These are phyloP conservation scores for Lentithecium fluviatile DNA, from an alignment of 495 filamentous ascomycete genomes.

Conservation along the genomic window DNA sequence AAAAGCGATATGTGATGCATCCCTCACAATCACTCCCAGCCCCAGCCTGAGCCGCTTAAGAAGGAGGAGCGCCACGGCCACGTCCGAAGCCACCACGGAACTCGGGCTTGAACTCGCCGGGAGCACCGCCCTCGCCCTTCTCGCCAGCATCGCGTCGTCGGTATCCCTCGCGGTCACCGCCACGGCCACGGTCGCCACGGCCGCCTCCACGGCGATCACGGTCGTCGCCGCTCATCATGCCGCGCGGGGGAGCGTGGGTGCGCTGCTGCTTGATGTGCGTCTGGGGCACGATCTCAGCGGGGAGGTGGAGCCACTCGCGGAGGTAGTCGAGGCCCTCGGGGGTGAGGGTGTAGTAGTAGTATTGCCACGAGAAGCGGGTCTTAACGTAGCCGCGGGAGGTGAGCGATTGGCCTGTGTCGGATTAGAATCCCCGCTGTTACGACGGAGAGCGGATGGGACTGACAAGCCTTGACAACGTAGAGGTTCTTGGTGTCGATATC, in stretches of 20 bases:
- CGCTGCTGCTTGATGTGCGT: constrained; percentile 99
- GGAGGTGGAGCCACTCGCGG: constrained; percentile 99
- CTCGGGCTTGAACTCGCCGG: constrained; percentile 89
- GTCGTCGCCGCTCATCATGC: constrained; percentile 96
- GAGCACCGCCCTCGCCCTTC: constrained; percentile 92
- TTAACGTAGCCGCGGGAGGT: constrained; percentile 97
- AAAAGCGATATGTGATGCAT: neutral
- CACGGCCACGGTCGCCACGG: constrained; percentile 66
- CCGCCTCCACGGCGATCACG: constrained; percentile 72
- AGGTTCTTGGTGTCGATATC: constrained; percentile 99
- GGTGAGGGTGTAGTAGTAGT: constrained; percentile 99
- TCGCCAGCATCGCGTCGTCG: constrained; percentile 81
- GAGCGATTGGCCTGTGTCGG: constrained; percentile 68
- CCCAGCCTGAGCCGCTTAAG: constrained; percentile 41
- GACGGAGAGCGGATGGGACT: neutral
- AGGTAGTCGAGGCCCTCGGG: constrained; percentile 99
- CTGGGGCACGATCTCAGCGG: constrained; percentile 97
- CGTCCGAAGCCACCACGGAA: constrained; percentile 60
- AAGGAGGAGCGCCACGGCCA: constrained; percentile 59
- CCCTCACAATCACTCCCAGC: neutral
- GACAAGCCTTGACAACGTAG: constrained; percentile 88
- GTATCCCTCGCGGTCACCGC: constrained; percentile 71
- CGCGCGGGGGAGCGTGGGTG: constrained; percentile 94
- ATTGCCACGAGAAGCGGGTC: constrained; percentile 99
- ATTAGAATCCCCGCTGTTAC: neutral